Evolutionary conservation across 306 rosid genomes (phyloP), one percentile per base, ranked within the genome.

Genomic region (Pterocarpus macrocarpus): DNA sequence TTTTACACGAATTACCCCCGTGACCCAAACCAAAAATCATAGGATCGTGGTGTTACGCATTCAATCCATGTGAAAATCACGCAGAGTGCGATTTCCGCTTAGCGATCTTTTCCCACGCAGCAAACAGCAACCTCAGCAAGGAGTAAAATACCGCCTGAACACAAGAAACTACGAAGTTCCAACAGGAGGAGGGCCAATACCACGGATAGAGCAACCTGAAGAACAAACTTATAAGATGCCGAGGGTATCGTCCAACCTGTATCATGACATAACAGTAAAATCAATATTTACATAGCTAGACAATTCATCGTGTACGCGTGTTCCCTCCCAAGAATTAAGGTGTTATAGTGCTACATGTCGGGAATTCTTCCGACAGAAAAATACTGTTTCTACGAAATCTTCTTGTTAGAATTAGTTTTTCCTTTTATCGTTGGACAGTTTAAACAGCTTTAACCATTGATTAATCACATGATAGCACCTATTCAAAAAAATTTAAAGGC

Each of bases 101-200:
- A 30, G 77, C 49, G 63, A 90, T 80, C 88, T 82, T 90, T 58
- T 81, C 91, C 89, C 90, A 89, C 36, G 82, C 52, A 47, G 98
- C 89, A 84, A 86, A 85, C 63, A 96, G 66, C 62, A 93, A 22
- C 69, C 91, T 63, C 50, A 91, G 50, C 78, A 93, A 47, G 55
- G 97, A 91, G 69, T 70, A 81, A 66, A 89, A 81, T 16, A 96
- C 67, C 0, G 95, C 85, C 82, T 80, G 82, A 53, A 94, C 45
- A 78, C 97, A 94, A 8, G 91, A 80, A 66, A 81, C 61, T 22
- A 85, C 55, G 53, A 96, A 69, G 85, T 92, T 94, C 97, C 98
- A 94, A 90, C 99, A 93, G 15, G 99, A 95, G 43, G 97, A 89
- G 14, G 99, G 99, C 98, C 98, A 96, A 79, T 93, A 96, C 98